These are phyloP conservation scores for Thelonectria blattea DNA, from an alignment of 2,329 filamentous ascomycete genomes.

Conservation along the genomic window DNA sequence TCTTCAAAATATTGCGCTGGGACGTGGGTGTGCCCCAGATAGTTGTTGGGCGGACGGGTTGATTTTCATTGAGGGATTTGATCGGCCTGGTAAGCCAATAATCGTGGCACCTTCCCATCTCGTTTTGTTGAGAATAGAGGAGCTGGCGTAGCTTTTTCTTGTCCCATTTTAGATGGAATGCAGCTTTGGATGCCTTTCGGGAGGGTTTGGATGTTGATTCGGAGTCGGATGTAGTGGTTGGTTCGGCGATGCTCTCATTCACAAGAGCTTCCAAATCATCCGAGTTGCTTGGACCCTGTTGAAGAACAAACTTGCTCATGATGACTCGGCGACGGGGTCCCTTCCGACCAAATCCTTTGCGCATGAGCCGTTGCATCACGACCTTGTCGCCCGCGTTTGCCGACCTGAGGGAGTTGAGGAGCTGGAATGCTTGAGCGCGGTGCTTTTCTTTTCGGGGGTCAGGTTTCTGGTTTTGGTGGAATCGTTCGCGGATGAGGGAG, in stretches of 20 bases:
- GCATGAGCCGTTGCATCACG: constrained; percentile 56
- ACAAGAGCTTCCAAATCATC: constrained; percentile 47
- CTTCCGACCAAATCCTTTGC: constrained; percentile 57
- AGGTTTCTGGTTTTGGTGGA: constrained; percentile 48
- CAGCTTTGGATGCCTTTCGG: constrained; percentile 24
- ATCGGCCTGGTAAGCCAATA: constrained; percentile 38
- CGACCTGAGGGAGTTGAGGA: constrained; percentile 57
- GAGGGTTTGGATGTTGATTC: neutral
- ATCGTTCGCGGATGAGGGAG: constrained; percentile 52
- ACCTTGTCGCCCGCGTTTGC: constrained; percentile 57
- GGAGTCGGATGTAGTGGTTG: neutral
- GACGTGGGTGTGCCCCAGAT: constrained; percentile 56
- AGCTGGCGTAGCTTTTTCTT: constrained; percentile 50
- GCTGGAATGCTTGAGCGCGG: constrained; percentile 49
- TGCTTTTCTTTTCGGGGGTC: constrained; percentile 38
- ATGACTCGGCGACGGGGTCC: constrained; percentile 60
- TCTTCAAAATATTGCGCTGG: constrained; percentile 48
- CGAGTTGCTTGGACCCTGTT: constrained; percentile 48
- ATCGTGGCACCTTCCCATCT: constrained; percentile 37
- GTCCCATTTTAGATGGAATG: constrained; percentile 58
- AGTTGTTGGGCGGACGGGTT: constrained; percentile 49
- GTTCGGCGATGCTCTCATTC: constrained; percentile 3
- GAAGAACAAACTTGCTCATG: constrained; percentile 46
- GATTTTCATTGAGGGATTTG: constrained; percentile 44
- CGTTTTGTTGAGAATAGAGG: constrained; percentile 48